Conservation (phyloP, 1,139 yeast genomes). For the Hyphopichia buzzinii region DNA sequence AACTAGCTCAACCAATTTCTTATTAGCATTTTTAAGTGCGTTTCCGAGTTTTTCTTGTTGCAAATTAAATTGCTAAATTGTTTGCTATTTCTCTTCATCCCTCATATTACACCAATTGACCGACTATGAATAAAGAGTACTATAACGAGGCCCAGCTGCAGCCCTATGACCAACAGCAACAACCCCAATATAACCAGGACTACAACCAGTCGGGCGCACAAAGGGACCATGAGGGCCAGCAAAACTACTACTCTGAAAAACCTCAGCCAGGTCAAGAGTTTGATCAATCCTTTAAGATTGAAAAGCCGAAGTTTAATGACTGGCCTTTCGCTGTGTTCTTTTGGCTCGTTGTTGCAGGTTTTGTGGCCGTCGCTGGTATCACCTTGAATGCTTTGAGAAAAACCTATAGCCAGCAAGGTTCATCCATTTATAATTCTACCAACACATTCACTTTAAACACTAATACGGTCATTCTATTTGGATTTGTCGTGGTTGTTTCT, state of each 20-base stretch:
- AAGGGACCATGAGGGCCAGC: slow-evolving; percentile 31
- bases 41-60: no score
- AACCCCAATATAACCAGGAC: background rate
- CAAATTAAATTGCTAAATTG: no score
- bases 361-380: slow-evolving; percentile 68
- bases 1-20: no score
- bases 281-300: slow-evolving; percentile 64
- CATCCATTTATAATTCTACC: slow-evolving; percentile 57
- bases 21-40: no score
- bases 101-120: no score
- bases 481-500: slow-evolving; percentile 62
- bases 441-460: slow-evolving; percentile 65
- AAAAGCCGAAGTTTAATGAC: slow-evolving; percentile 69
- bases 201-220: slow-evolving; percentile 9
- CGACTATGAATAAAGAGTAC: background rate
- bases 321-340: slow-evolving; percentile 70
- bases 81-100: no score
- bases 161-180: slow-evolving; percentile 1
- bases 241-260: slow-evolving; percentile 24
- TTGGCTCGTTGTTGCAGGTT: slow-evolving; percentile 60
- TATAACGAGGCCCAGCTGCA: background rate
- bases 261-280: slow-evolving; percentile 43
- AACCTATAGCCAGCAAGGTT: slow-evolving; percentile 57
- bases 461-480: slow-evolving; percentile 68
- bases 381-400: slow-evolving; percentile 62